phyloP scores from a whole-genome alignment of 345 rosid species.

The Streptanthus diversifolius region DNA sequence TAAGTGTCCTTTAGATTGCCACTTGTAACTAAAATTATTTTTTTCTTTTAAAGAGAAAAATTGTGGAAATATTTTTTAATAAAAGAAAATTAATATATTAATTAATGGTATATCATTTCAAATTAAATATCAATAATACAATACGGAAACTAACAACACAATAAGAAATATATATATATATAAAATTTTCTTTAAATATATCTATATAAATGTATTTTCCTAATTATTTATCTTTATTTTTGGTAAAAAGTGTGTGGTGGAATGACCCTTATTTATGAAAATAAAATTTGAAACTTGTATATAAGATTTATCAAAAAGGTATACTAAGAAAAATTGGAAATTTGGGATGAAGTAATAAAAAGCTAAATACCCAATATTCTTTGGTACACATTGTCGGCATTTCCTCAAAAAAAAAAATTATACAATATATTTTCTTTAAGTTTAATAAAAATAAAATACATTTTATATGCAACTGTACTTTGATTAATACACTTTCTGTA shows the following conservation, averaged over 20 bases:
- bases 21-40: background rate
- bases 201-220: background rate
- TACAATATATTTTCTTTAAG: background rate
- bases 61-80: background rate
- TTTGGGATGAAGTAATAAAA: background rate
- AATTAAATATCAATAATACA: background rate
- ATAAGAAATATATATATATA: background rate
- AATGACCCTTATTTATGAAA: background rate
- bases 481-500: too few species aligned
- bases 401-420: background rate
- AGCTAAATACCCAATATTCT: background rate
- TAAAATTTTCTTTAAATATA: background rate
- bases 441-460: background rate
- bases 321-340: background rate
- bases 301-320: background rate
- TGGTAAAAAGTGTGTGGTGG: background rate
- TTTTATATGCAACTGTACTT: background rate
- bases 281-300: background rate
- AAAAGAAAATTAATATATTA: background rate
- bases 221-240: background rate
- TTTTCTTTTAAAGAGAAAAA: background rate
- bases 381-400: background rate
- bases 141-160: background rate
- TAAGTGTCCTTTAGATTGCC: too few species aligned
- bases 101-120: background rate